Evolutionary conservation across 495 filamentous ascomycete genomes (phyloP), one percentile per base, ranked within the genome.

Genomic region (Platismatia glauca): DNA sequence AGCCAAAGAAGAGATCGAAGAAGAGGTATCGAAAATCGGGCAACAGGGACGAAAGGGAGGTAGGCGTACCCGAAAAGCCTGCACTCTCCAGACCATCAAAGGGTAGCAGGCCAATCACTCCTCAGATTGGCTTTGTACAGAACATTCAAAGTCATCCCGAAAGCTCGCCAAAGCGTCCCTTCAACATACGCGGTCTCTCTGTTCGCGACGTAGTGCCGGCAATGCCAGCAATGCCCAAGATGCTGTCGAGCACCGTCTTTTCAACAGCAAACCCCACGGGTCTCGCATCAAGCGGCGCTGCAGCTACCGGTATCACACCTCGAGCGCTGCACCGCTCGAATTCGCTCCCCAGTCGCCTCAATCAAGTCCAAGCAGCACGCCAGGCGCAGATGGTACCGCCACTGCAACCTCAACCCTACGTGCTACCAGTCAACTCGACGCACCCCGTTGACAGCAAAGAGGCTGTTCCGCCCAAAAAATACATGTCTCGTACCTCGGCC

Each of bases 401-500:
- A 70, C 61, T 75, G 66, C 61, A 71, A 68, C 41, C 77, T 65
- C 33, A 74, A 64, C 57, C 75, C 68, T 66, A 78, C 70, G 73
- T 79, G 64, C 73, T 73, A 73, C 20, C 74, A 72, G 59, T 75
- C 72, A 63, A 70, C 76, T 57, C 77, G 70, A 35, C 63, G 12
- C 58, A 64, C 13, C 50, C 64, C 5, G 53, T 69, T 35, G 61
- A 64, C 34, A 39, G 53, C 58, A 69, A 73, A 35, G 65, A 78
- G 7, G 74, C 75, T 20, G 66, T 76, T 39, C 69, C 72, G 0
- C 72, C 72, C 6, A 78, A 84, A 57, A 76, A 79, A 6, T 73
- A 80, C 43, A 83, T 95, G 72, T 91, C 89, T 7, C 86, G 86
- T 22, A 86, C 86, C 20, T 81, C 88, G 0, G 89, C 91, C 9